Conservation (phyloP, 352 stramenopile genomes). For the Pythium phragmitis region DNA sequence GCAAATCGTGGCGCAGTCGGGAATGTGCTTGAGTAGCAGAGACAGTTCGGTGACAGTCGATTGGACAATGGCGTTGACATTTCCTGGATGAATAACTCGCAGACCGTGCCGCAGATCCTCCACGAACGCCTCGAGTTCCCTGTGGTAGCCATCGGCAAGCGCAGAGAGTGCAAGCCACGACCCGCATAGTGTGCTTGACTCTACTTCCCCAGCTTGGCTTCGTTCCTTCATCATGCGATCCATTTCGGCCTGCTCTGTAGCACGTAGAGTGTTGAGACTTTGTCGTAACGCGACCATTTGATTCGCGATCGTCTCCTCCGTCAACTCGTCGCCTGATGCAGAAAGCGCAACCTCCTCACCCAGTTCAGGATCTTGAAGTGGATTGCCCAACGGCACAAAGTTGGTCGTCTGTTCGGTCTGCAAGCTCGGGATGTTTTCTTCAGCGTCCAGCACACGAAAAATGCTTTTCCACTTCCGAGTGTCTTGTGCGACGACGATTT, state of each 20-base stretch:
- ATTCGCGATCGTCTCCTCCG: neutral
- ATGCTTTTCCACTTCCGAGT: constrained; percentile 16
- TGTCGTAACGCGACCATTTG: neutral
- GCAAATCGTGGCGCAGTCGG: constrained; percentile 62
- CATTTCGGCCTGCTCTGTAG: constrained; percentile 1
- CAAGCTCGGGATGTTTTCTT: constrained; percentile 15
- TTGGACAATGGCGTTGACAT: neutral
- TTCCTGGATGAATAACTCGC: neutral
- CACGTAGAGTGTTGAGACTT: neutral
- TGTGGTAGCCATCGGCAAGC: neutral
- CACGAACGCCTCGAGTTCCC: neutral
- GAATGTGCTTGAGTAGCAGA: constrained; percentile 45
- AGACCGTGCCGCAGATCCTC: neutral
- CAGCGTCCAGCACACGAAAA: constrained; percentile 10
- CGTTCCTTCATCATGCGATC: constrained; percentile 3
- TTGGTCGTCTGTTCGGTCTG: neutral
- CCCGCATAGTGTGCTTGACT: neutral
- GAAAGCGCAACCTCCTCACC: neutral
- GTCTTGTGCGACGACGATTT: neutral
- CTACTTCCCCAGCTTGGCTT: neutral
- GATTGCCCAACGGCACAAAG: neutral
- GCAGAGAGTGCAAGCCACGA: neutral
- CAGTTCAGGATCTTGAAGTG: neutral
- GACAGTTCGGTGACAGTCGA: constrained; percentile 33
- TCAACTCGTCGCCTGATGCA: neutral